Percentiles rank a stretch among this genome's conserved stretches.
These are phyloP conservation scores for Apium graveolens DNA, from an alignment of 129 eudicot species.

Conservation along the genomic window DNA sequence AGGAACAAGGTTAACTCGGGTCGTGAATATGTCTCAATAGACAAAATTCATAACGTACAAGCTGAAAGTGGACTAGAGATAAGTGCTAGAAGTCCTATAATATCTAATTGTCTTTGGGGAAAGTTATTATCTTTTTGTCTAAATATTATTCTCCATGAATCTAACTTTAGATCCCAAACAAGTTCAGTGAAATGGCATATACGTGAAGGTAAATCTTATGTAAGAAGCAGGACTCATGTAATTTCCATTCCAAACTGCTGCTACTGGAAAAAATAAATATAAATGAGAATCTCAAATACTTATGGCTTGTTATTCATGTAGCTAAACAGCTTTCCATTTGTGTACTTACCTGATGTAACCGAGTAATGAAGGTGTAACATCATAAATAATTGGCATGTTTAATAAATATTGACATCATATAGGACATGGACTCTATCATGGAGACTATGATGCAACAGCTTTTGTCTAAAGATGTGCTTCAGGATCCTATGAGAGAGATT, in stretches of 20 bases:
- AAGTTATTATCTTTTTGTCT: background rate
- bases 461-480: conserved; percentile 83
- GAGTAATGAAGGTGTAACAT: background rate
- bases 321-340: too few relatives aligned
- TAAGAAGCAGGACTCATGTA: background rate
- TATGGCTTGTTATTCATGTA: too few relatives aligned
- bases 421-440: conserved; percentile 96
- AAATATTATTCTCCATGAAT: background rate
- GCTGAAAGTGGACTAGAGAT: too few relatives aligned
- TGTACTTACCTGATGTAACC: background rate
- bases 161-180: background rate
- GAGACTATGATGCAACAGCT: conserved; percentile 99
- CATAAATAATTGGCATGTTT: too few relatives aligned
- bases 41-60: background rate
- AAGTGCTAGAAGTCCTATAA: too few relatives aligned
- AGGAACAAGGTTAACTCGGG: background rate
- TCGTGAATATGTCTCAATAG: background rate
- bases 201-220: background rate
- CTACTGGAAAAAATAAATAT: too few relatives aligned
- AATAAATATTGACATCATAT: conserved; percentile 11
- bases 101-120: background rate
- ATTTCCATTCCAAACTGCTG: background rate
- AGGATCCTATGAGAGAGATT: conserved; percentile 99
- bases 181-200: background rate
- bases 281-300: too few relatives aligned